Percentiles rank a stretch among this genome's conserved stretches.
Conservation (phyloP, 805 yeast species). For the Schizosaccharomyces lindneri region DNA sequence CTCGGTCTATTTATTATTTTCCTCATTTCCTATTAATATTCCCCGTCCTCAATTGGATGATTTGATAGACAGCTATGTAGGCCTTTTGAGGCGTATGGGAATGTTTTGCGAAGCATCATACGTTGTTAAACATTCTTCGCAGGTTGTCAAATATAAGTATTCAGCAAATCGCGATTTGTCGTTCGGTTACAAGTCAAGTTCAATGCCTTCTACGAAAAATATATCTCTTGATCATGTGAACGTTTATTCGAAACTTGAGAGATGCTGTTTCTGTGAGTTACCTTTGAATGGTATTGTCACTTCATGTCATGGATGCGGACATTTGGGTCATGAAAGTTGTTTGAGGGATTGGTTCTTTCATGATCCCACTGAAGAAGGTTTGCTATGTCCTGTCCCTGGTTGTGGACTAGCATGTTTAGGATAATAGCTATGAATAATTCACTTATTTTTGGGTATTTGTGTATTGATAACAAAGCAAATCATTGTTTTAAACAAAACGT, state of each 20-base stretch:
- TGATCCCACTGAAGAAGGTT: constrained; percentile 23
- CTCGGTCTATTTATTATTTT: neutral
- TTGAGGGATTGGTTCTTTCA: constrained; percentile 45
- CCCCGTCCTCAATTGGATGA: constrained; percentile 21
- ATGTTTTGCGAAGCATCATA: constrained; percentile 35
- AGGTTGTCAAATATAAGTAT: constrained; percentile 11
- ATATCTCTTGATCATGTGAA: constrained; percentile 27
- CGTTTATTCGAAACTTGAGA: constrained; percentile 50
- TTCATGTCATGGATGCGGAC: constrained; percentile 50
- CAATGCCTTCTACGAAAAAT: constrained; percentile 12
- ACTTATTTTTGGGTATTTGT: too few relatives aligned
- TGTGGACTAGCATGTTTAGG: neutral
- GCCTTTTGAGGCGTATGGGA: constrained; percentile 23
- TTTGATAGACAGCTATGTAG: constrained; percentile 31
- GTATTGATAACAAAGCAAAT: too few relatives aligned
- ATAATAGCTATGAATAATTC: too few relatives aligned
- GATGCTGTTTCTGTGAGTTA: constrained; percentile 57
- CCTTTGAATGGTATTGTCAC: constrained; percentile 52
- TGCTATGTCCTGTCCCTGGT: constrained; percentile 37
- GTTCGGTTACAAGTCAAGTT: constrained; percentile 20
- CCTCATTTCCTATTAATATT: constrained; percentile 7
- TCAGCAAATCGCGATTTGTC: constrained; percentile 18
- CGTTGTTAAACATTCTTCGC: constrained; percentile 21
- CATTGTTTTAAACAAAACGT: too few relatives aligned
- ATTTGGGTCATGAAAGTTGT: constrained; percentile 65